A percentile compares a stretch with the other conserved stretches of the same genome.
These are phyloP conservation scores for Coccomyxa sp. DNA, from an alignment of 139 green algal species.

Conservation along the genomic window DNA sequence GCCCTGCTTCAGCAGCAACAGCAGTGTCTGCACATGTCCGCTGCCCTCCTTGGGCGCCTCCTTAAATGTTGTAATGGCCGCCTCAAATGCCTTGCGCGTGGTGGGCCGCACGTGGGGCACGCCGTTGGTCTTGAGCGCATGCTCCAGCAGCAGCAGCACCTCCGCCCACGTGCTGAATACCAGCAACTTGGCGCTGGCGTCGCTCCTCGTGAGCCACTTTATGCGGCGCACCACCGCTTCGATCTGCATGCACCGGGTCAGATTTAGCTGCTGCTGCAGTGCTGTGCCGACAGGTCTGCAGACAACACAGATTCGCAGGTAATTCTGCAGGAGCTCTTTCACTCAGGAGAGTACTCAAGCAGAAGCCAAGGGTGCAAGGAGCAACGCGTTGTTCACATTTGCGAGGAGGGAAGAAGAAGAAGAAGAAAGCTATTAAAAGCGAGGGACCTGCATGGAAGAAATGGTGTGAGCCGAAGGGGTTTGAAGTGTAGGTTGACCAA, in stretches of 20 bases:
- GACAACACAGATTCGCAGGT: no score
- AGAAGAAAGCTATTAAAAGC: no score
- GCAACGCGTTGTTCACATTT: no score
- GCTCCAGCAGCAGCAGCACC: slow-evolving; percentile 68
- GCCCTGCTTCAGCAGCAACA: slow-evolving; percentile 70
- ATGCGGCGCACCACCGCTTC: slow-evolving; percentile 75
- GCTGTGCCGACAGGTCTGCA: background rate
- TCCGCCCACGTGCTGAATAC: slow-evolving; percentile 81
- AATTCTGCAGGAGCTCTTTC: background rate
- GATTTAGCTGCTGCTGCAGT: background rate
- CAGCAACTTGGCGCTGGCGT: slow-evolving; percentile 53
- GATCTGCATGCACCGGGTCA: slow-evolving; percentile 26
- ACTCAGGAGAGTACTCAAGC: background rate
- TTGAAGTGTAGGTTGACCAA: no score
- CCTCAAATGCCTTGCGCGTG: slow-evolving; percentile 36
- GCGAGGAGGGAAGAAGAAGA: no score
- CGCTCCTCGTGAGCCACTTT: slow-evolving; percentile 32
- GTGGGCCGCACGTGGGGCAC: slow-evolving; percentile 39
- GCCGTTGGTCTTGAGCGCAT: slow-evolving; percentile 43
- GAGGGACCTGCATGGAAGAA: no score
- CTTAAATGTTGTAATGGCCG: slow-evolving; percentile 50
- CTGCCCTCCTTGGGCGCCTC: background rate
- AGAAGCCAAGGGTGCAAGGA: no score
- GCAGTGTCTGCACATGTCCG: slow-evolving; percentile 48
- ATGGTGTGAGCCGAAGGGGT: no score